Conservation (phyloP, 208 protist genomes). For the Acanthamoeba sp. region DNA sequence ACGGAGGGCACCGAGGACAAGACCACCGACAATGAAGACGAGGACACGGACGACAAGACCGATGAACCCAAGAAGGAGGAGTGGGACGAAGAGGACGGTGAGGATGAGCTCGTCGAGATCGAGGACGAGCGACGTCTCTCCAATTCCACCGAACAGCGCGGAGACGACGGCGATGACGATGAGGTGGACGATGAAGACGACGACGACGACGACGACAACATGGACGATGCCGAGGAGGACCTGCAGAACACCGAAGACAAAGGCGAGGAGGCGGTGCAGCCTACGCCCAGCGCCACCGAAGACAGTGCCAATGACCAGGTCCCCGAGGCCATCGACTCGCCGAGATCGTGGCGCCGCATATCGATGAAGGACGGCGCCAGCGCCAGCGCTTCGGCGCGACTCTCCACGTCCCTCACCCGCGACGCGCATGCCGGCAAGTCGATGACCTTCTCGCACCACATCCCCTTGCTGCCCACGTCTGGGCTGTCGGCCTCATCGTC, state of each 20-base stretch:
- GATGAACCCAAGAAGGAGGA: conserved; percentile 7
- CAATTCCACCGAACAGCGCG: neutral
- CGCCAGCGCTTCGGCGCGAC: neutral
- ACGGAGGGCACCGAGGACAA: neutral
- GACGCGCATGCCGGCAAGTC: neutral
- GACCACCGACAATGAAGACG: neutral
- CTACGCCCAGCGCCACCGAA: neutral
- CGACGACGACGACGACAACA: neutral
- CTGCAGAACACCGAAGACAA: neutral
- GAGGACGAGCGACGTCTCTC: neutral
- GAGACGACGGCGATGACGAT: neutral
- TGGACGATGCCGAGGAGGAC: neutral
- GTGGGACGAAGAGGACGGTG: neutral
- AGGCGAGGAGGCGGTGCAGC: neutral
- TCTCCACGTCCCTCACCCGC: neutral
- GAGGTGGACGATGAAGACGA: neutral
- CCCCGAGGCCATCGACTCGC: neutral
- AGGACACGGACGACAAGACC: neutral
- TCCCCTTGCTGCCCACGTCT: neutral
- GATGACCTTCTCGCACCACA: neutral
- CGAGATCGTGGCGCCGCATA: neutral
- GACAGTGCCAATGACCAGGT: neutral
- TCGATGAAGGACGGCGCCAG: neutral
- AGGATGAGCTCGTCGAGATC: conserved; percentile 2
- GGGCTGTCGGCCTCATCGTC: neutral